phyloP scores from a whole-genome alignment of 78 protist genomes.

The Monocercomonoides exilis region DNA sequence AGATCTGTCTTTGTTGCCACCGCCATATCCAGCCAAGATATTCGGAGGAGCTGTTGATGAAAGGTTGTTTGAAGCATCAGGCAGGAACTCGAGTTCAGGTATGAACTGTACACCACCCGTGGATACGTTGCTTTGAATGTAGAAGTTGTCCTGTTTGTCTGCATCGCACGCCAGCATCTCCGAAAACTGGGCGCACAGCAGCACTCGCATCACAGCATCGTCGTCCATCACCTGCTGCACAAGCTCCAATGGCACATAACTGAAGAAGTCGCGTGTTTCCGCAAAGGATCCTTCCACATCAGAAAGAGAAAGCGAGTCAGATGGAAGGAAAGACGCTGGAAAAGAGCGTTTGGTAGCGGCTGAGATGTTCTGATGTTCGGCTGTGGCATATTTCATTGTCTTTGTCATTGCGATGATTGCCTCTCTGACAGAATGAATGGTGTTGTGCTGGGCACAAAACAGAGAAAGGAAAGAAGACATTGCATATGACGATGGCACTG shows the following conservation, averaged over 20 bases:
- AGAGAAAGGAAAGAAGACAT: neutral
- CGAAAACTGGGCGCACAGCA: neutral
- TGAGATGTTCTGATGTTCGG: neutral
- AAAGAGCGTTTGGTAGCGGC: neutral
- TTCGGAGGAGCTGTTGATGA: too few species aligned
- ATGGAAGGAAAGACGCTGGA: neutral
- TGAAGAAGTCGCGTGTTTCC: neutral
- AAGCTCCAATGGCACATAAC: neutral
- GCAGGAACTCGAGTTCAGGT: too few species aligned
- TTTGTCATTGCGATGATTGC: neutral
- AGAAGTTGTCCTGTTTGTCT: too few species aligned
- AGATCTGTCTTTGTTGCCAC: too few species aligned
- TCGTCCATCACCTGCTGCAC: neutral
- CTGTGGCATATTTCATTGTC: neutral
- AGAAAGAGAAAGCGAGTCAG: neutral
- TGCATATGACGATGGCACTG: too few species aligned
- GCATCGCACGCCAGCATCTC: neutral
- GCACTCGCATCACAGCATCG: neutral
- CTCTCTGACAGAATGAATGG: neutral
- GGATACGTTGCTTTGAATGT: too few species aligned
- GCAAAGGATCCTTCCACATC: neutral
- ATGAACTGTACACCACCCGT: too few species aligned
- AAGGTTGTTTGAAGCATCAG: too few species aligned
- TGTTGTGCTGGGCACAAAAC: neutral
- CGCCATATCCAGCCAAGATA: too few species aligned